Evolutionary conservation across 108 stramenopile genomes (phyloP).

Genomic region (Bacterosira constricta): DNA sequence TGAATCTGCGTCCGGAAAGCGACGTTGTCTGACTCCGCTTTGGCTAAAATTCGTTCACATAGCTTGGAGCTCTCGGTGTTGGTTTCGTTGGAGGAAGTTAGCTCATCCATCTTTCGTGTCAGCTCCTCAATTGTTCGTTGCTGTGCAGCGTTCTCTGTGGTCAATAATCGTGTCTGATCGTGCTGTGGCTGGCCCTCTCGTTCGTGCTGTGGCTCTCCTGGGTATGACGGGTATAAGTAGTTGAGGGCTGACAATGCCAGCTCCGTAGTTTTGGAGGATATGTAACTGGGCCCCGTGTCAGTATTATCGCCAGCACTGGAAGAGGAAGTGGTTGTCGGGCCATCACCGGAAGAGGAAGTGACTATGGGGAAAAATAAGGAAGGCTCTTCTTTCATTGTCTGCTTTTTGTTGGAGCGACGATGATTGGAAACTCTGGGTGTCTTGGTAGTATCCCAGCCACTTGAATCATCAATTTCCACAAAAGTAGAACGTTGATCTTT

Average conservation of each 20-base stretch:
- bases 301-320: neutral
- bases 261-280: neutral
- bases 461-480: neutral
- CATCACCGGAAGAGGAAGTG: neutral
- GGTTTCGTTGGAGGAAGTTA: neutral
- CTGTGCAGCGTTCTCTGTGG: constrained; percentile 17
- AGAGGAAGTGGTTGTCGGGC: neutral
- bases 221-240: constrained; percentile 4
- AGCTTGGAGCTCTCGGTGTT: constrained; percentile 26
- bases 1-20: constrained; percentile 33
- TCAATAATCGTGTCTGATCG: neutral
- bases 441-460: neutral
- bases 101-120: constrained; percentile 14
- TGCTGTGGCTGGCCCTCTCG: neutral
- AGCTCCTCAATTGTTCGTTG: constrained; percentile 24
- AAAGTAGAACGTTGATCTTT: neutral
- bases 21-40: constrained; percentile 46
- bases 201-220: neutral
- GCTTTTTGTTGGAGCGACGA: neutral
- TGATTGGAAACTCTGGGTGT: constrained; percentile 2
- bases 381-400: neutral
- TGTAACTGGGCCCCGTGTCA: neutral
- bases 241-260: neutral
- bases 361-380: neutral
- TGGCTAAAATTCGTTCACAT: constrained; percentile 44